These are phyloP conservation scores for Xylaria palmicola DNA, from an alignment of 495 filamentous ascomycete genomes.

Conservation along the genomic window DNA sequence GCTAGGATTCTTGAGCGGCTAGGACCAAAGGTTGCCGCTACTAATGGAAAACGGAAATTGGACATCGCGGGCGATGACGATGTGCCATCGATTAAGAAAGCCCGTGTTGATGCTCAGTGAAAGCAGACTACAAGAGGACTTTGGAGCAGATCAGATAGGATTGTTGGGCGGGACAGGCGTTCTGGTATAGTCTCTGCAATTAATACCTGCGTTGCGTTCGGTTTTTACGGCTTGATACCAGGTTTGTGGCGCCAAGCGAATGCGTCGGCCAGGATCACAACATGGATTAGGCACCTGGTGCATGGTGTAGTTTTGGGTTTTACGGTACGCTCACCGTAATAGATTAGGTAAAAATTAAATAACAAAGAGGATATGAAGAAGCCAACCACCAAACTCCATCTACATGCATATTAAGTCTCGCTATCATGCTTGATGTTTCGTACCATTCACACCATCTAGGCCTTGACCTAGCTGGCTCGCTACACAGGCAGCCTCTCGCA, in stretches of 20 bases:
- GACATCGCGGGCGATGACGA: conserved; percentile 12
- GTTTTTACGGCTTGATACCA: background rate
- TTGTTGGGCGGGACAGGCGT: conserved; percentile 17
- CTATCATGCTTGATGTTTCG: conserved; percentile 18
- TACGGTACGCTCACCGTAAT: background rate
- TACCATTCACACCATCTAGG: conserved; percentile 46
- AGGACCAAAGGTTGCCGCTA: conserved; percentile 17
- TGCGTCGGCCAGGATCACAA: background rate
- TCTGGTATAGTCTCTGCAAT: conserved; percentile 15
- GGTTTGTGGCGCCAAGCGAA: background rate
- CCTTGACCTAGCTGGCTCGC: conserved; percentile 69
- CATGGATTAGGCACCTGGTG: background rate
- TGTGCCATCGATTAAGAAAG: conserved; percentile 34
- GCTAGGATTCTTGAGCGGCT: conserved; percentile 57
- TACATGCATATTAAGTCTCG: conserved; percentile 1
- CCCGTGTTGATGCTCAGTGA: conserved; percentile 28
- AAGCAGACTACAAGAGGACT: background rate
- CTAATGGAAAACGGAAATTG: conserved; percentile 28
- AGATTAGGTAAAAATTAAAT: conserved; percentile 11
- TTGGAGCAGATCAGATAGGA: background rate
- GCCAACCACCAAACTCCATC: conserved; percentile 8
- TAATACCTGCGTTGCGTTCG: conserved; percentile 23
- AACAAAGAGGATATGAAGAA: conserved; percentile 2
- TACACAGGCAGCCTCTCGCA: conserved; percentile 76
- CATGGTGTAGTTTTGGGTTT: background rate